Base-by-base conservation (phyloP, 225 moss, liverwort and hornwort species). In the Thuidium tamariscinum region DNA sequence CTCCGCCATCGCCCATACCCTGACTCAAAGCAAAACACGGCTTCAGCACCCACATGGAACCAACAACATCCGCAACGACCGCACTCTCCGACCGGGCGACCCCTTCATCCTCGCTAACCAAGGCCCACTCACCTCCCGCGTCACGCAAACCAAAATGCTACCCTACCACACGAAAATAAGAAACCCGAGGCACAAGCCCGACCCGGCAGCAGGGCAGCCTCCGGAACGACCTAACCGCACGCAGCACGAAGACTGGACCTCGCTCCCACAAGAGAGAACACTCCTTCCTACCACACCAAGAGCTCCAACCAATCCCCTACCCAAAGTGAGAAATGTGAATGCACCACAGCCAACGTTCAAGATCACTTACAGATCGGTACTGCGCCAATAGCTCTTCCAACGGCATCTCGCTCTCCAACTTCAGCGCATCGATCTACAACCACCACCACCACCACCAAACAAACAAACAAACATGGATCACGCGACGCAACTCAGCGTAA, bases 311-410 rank as follows among this genome's bases (percentile, higher is more conserved):
- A 66, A 68, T 68, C 68, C n/a, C 46, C 13, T 22, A 27, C 44
- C 44, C 71, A 56, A 27, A 11, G 52, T 15, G 17, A 63, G 15
- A 25, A 34, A 71, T 46, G 15, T 5, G 39, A 55, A 32, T 55
- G 59, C 69, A 56, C 22, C 74, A 82, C 25, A 67, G 30, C 83
- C 86, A 59, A 49, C n/a, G 84, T 54, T 49, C 76, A 16, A 56
- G 13, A 56, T 81, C 79, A 82, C 86, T 90, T 93, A 97, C 97
- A 92, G 88, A 86, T 93, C 92, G 92, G 84, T 97, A 97, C 87
- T 95, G 93, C 71, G 94, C 97, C 90, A 97, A 88, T 20, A 97
- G 90, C 86, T 94, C 97, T 83, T 96, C 96, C 64, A 97, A 72
- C 42, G 96, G 89, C 93, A 97, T 94, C 90, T 94, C 94, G 91